Evolutionary conservation across 2,329 filamentous ascomycete genomes (phyloP).

Genomic region (Cladosporium sp.): DNA sequence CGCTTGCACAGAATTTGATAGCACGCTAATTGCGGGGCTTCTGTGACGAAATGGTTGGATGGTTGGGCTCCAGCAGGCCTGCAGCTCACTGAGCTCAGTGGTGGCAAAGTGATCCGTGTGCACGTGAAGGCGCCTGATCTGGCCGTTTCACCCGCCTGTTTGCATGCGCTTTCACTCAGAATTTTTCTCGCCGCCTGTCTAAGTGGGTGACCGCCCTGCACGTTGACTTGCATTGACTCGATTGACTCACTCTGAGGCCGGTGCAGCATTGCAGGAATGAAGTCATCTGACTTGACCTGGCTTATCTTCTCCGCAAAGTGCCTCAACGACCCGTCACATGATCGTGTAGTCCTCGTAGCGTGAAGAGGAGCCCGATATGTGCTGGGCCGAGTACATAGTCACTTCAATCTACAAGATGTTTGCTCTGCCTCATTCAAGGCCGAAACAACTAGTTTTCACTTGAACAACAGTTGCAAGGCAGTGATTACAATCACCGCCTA

Average conservation of each 20-base stretch:
- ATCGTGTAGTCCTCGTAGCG: not conserved
- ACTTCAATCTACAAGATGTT: not conserved
- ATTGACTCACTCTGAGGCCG: constrained; percentile 12
- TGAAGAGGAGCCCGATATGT: not conserved
- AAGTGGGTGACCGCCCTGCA: constrained; percentile 1
- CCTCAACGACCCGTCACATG: constrained; percentile 11
- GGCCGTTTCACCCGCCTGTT: constrained; percentile 8
- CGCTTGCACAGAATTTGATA: constrained; percentile 17
- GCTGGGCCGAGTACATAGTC: not conserved
- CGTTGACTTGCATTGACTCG: constrained; percentile 5
- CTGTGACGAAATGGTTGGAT: constrained; percentile 10
- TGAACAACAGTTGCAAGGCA: not conserved
- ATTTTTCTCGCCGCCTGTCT: constrained; percentile 13
- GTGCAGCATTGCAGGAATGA: constrained; percentile 2
- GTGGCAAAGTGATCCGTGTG: constrained; percentile 16
- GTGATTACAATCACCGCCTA: no score
- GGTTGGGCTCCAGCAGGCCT: constrained; percentile 7
- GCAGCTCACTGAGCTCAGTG: constrained; percentile 10
- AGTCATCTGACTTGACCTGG: constrained; percentile 13
- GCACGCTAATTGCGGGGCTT: constrained; percentile 13
- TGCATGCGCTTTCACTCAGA: constrained; percentile 11
- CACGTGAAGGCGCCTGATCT: constrained; percentile 13
- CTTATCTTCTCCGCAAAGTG: constrained; percentile 16
- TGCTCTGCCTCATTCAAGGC: not conserved
- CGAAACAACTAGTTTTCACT: not conserved